Evolutionary conservation across 2,329 filamentous ascomycete genomes (phyloP).

Genomic region (Phyllachora maydis): DNA sequence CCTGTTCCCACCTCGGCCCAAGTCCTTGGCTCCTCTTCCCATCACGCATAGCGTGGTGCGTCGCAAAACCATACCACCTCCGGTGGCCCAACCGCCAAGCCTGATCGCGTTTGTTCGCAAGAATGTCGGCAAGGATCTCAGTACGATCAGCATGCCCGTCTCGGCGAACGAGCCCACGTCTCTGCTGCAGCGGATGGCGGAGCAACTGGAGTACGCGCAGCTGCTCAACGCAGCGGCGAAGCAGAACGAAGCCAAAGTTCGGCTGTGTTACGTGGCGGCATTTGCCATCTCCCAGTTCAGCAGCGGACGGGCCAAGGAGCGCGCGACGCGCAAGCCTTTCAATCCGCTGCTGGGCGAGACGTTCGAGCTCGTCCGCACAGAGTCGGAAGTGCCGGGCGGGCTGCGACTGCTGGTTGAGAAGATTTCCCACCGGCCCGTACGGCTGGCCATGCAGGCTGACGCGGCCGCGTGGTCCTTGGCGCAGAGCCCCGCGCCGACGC

Average conservation of each 20-base stretch:
- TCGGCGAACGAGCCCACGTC: constrained; percentile 89
- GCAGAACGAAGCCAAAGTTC: constrained; percentile 38
- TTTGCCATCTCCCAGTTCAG: constrained; percentile 84
- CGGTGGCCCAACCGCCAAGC: constrained; percentile 67
- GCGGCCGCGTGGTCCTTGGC: constrained; percentile 67
- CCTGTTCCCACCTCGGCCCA: constrained; percentile 58
- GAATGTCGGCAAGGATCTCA: constrained; percentile 94
- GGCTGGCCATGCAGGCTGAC: constrained; percentile 86
- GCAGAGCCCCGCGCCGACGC: constrained; percentile 71
- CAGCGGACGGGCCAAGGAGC: constrained; percentile 64
- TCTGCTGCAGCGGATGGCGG: constrained; percentile 68
- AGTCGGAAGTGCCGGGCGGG: constrained; percentile 48
- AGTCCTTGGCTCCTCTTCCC: constrained; percentile 58
- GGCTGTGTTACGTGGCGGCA: constrained; percentile 67
- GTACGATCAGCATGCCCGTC: constrained; percentile 92
- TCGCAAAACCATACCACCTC: constrained; percentile 47
- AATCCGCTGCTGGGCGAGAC: constrained; percentile 95
- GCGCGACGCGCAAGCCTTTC: constrained; percentile 87
- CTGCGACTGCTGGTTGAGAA: constrained; percentile 93
- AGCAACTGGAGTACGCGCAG: constrained; percentile 78
- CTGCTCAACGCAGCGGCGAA: constrained; percentile 59
- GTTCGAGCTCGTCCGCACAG: constrained; percentile 75
- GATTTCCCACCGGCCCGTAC: constrained; percentile 77
- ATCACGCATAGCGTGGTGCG: constrained; percentile 42
- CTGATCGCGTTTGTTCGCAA: constrained; percentile 88